Evolutionary conservation across 495 filamentous ascomycete genomes (phyloP).

Genomic region (Aspergillus panamensis): DNA sequence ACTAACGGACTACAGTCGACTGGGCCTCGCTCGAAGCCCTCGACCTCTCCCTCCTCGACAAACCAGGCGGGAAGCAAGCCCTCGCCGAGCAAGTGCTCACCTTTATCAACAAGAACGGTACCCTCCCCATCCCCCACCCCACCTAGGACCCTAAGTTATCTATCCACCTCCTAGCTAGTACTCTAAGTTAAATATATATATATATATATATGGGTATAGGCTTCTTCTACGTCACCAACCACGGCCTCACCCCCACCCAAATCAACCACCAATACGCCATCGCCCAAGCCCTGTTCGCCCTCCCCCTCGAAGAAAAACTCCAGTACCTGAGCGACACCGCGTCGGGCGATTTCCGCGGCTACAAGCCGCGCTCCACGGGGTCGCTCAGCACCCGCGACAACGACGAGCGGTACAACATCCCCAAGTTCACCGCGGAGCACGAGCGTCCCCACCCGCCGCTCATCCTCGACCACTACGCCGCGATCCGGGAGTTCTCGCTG

Average conservation of each 20-base stretch:
- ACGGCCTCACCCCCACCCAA: constrained; percentile 48
- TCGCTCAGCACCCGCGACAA: constrained; percentile 43
- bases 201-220: too few relatives aligned
- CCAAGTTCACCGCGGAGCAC: constrained; percentile 46
- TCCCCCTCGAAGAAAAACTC: constrained; percentile 48
- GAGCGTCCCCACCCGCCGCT: constrained; percentile 44
- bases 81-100: constrained; percentile 38
- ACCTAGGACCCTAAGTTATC: too few relatives aligned
- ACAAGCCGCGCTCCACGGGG: constrained; percentile 28
- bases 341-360: constrained; percentile 43
- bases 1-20: constrained; percentile 19
- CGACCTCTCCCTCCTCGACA: constrained; percentile 47
- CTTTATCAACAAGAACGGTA: constrained; percentile 1
- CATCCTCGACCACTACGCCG: constrained; percentile 33
- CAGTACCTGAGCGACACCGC: constrained; percentile 43
- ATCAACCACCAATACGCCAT: constrained; percentile 53
- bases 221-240: constrained; percentile 53
- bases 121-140: too few relatives aligned
- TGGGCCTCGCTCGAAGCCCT: constrained; percentile 52
- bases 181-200: too few relatives aligned
- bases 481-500: constrained; percentile 49
- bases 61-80: constrained; percentile 49
- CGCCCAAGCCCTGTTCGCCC: constrained; percentile 44
- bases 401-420: constrained; percentile 53
- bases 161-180: too few relatives aligned